Conservation (phyloP, 495 filamentous ascomycete species). For the Tetracladium setigerum region DNA sequence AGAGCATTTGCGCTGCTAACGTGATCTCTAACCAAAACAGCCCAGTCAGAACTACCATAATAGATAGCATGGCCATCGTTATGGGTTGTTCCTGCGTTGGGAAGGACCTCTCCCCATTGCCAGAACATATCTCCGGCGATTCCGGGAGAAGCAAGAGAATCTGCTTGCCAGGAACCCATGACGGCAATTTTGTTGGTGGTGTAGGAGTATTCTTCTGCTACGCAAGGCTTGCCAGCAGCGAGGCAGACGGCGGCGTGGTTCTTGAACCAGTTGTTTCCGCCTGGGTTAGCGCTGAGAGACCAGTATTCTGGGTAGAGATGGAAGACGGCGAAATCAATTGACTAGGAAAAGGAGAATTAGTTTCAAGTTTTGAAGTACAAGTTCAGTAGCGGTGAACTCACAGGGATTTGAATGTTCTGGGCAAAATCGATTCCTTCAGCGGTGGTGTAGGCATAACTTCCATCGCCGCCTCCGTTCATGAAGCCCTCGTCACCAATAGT, state of each 20-base stretch:
- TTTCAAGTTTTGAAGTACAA: conserved; percentile 13
- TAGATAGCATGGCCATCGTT: conserved; percentile 53
- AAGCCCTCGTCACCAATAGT: conserved; percentile 57
- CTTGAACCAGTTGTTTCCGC: conserved; percentile 48
- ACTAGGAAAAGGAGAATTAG: conserved; percentile 8
- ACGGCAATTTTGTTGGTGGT: conserved; percentile 30
- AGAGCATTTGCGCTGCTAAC: conserved; percentile 35
- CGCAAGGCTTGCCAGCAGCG: conserved; percentile 50
- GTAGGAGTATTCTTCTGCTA: conserved; percentile 58
- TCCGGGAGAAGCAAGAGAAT: conserved; percentile 36
- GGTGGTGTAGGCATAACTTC: conserved; percentile 46
- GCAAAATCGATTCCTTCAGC: conserved; percentile 53
- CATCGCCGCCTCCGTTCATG: conserved; percentile 27
- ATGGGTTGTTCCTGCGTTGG: conserved; percentile 36
- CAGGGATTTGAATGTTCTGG: conserved; percentile 37
- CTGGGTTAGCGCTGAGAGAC: conserved; percentile 26
- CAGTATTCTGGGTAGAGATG: conserved; percentile 51
- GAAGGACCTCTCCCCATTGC: conserved; percentile 53
- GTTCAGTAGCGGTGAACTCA: not conserved
- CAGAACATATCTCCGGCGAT: conserved; percentile 54
- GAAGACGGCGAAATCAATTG: conserved; percentile 56
- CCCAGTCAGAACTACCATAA: conserved; percentile 45
- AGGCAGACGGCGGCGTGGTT: conserved; percentile 47
- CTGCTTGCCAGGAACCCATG: conserved; percentile 46
- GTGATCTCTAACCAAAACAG: conserved; percentile 51